Evolutionary conservation across 164 flowering plant species (phyloP), one percentile per base, ranked within the genome.

Genomic region (Malania oleifera): DNA sequence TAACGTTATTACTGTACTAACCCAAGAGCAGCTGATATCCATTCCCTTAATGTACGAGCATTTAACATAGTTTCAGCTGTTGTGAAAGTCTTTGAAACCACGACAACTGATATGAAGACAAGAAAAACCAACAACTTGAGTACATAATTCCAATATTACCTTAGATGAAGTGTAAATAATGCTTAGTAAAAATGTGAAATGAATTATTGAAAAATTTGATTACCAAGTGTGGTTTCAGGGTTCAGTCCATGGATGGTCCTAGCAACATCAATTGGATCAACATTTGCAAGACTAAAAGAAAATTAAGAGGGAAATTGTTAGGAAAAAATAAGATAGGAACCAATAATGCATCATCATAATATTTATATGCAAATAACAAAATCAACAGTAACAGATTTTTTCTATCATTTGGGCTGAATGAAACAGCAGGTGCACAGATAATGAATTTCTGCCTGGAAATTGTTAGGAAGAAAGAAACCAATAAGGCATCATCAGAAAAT

Each of bases 61-160:
- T 95, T 95, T 67, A 95, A 61, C 99, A 95, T 95, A 13, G 96
- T 95, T 75, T 95, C 99, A 44, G 99, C 97, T 38, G 99, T 95
- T 39, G 97, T 95, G 67, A 95, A 95, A 59, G 99, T 95, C 74
- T 95, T 95, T 47, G 99, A 95, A 58, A 95, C 99, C 63, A 95
- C 95, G 20, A 95, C 97, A 71, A 86, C 99, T 91, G 79, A 74
- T 77, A 61, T 35, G 54, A 54, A 52, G 18, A 63, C 35, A 67
- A 48, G 37, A 44, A 68, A 62, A 57, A 7, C 18, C 24, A 57
- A 61, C 14, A 20, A 49, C 14, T 23, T 50, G 14, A 40, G 41
- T 34, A 50, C 12, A 63, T n/a, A 56, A 49, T 18, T 27, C 55
- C 2, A 52, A 38, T 61, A 17, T 45, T 17, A 56, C 22, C 11